Evolutionary conservation across 192 early-diverging fungal species (phyloP).

Genomic region (Gigaspora rosea): DNA sequence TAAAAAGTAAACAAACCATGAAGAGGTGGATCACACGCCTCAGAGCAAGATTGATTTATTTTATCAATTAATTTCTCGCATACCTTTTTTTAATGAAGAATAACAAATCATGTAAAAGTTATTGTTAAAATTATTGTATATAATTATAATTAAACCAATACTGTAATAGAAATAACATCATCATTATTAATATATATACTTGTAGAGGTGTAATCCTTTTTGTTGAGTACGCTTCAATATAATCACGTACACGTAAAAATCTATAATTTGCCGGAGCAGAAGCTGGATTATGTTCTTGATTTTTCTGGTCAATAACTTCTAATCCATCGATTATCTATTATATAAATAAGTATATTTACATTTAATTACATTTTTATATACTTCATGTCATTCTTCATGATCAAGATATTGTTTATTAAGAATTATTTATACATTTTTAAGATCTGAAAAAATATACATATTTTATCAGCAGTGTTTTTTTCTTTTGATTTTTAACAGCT

Average conservation of each 20-base stretch:
- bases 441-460: too few relatives aligned
- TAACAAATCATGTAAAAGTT: too few relatives aligned
- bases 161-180: not conserved
- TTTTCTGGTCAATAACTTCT: too few relatives aligned
- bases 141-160: not conserved
- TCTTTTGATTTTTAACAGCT: too few relatives aligned
- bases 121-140: too few relatives aligned
- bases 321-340: too few relatives aligned
- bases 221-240: constrained; percentile 9
- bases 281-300: not conserved
- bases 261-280: not conserved
- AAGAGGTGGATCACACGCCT: constrained; percentile 25
- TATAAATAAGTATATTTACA: too few relatives aligned
- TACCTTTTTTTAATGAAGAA: constrained; percentile 5
- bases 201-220: constrained; percentile 17
- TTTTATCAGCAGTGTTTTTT: too few relatives aligned
- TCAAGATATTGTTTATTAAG: too few relatives aligned
- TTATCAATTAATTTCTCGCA: constrained; percentile 8
- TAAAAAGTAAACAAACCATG: constrained; percentile 17
- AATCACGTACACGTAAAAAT: not conserved
- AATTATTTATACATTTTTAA: too few relatives aligned
- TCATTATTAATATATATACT: not conserved
- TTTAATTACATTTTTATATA: too few relatives aligned
- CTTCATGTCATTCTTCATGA: too few relatives aligned
- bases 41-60: not conserved